These are phyloP conservation scores for Ogataea glucozyma DNA, from an alignment of 805 yeast genomes.

Conservation along the genomic window DNA sequence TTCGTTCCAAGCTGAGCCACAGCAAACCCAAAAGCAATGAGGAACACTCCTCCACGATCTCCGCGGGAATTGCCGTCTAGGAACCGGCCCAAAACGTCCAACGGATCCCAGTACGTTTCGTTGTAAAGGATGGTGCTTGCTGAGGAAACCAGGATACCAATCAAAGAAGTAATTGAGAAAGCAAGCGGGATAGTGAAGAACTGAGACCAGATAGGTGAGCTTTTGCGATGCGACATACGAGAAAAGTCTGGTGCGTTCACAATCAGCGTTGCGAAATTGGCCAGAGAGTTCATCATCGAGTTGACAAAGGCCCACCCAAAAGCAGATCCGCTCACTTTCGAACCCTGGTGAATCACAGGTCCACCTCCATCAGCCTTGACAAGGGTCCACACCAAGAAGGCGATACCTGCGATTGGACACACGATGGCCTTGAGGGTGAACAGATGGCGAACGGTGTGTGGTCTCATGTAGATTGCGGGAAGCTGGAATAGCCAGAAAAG, in stretches of 20 bases:
- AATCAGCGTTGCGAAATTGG: constrained; percentile 36
- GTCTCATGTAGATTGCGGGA: constrained; percentile 80
- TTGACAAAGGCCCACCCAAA: constrained; percentile 83
- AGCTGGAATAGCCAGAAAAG: constrained; percentile 78
- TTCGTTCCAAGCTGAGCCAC: constrained; percentile 80
- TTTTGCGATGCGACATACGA: constrained; percentile 67
- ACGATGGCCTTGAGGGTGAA: constrained; percentile 79
- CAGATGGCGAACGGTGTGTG: constrained; percentile 81
- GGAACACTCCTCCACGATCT: constrained; percentile 77
- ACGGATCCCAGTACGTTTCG: constrained; percentile 78
- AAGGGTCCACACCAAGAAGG: constrained; percentile 80
- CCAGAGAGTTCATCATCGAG: constrained; percentile 71
- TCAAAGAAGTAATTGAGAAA: constrained; percentile 77
- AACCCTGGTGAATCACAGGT: constrained; percentile 59
- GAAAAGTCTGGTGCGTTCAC: constrained; percentile 89
- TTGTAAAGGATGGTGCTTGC: constrained; percentile 71
- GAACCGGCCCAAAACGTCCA: constrained; percentile 69
- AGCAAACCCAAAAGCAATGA: constrained; percentile 69
- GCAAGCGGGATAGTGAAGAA: constrained; percentile 69
- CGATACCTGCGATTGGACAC: constrained; percentile 82
- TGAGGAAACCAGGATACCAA: constrained; percentile 83
- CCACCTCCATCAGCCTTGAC: constrained; percentile 81
- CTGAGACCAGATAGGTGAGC: constrained; percentile 55
- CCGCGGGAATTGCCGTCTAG: constrained; percentile 56
- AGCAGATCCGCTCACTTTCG: constrained; percentile 55